Base-by-base conservation (phyloP, 257 asterid species). In the Verbascum thapsus region DNA sequence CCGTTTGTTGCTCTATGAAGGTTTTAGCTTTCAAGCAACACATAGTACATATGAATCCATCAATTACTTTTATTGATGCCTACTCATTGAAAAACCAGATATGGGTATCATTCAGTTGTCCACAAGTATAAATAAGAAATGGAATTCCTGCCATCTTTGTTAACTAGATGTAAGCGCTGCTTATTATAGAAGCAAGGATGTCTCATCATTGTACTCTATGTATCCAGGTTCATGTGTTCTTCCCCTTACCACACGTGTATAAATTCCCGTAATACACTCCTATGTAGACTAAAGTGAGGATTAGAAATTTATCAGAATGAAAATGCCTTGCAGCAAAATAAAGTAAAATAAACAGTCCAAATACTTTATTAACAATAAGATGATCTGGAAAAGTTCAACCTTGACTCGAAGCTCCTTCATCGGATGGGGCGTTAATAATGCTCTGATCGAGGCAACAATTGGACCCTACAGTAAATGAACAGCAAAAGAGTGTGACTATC, bases 401-500 rank as follows among this genome's bases (percentile, higher is more conserved):
- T 94, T 94, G 68, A 94, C 97, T 41, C 97, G 83, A 53, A 94
- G 97, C 83, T 94, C 99, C 86, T 84, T 90, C 99, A 94, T 94
- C 10, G 99, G 99, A 76, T 94, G 95, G 71, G 99, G 97, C 3
- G 99, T 89, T 71, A 92, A 70, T 70, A 94, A 72, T 5, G 99
- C 99, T 81, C 99, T 83, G 63, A 94, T 94, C 13, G 81, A 59
- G 74, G 99, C 74, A 56, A 81, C 90, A 69, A 94, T 86, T 59
- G 99, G 99, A 42, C 88, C 97, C 99, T 87, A 58, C 22, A 80
- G 60, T n/a, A 61, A 52, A 52, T 45, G 68, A 3, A n/a, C 1
- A 45, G 58, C 22, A 45, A 18, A 38, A 70, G 52, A 50, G 43
- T 23, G 19, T 67, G 32, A 58, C 34, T 51, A 41, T 68, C 68